phyloP scores from a whole-genome alignment of 1,284 basidiomycete species.

The Moniliophthora roreri region DNA sequence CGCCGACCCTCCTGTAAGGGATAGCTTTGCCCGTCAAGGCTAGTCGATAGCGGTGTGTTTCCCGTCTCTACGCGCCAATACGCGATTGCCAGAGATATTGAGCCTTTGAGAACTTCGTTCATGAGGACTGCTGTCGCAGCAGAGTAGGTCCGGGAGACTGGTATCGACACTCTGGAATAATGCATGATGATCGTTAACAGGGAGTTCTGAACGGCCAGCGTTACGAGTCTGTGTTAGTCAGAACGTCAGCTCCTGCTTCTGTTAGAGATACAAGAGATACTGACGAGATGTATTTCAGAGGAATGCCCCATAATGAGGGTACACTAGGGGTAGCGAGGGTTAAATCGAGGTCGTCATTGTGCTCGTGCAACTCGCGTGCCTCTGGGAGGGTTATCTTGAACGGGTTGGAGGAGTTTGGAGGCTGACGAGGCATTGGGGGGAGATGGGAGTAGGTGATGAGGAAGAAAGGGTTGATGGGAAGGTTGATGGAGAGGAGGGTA shows the following conservation, averaged over 20 bases:
- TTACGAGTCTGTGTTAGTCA: conserved; percentile 65
- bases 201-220: conserved; percentile 93
- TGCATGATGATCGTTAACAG: conserved; percentile 91
- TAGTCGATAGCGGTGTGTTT: conserved; percentile 17
- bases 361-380: conserved; percentile 31
- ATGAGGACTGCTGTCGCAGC: conserved; percentile 90
- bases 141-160: conserved; percentile 79
- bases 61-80: conserved; percentile 42
- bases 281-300: conserved; percentile 81
- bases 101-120: conserved; percentile 90
- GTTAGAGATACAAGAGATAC: conserved; percentile 29
- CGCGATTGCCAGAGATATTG: conserved; percentile 74
- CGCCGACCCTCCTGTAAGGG: conserved; percentile 22
- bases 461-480: conserved; percentile 1
- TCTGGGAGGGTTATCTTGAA: conserved; percentile 30
- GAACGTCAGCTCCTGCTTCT: conserved; percentile 5
- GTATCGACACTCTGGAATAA: conserved; percentile 85
- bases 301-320: conserved; percentile 67
- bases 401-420: conserved; percentile 16
- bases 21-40: conserved; percentile 32
- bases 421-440: conserved; percentile 22
- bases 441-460: conserved; percentile 14
- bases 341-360: conserved; percentile 45
- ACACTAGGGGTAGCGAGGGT: conserved; percentile 33
- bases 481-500: not conserved